Percentiles rank a stretch among this genome's conserved stretches.
These are phyloP conservation scores for Xylaria palmicola DNA, from an alignment of 495 filamentous ascomycete genomes.

Conservation along the genomic window DNA sequence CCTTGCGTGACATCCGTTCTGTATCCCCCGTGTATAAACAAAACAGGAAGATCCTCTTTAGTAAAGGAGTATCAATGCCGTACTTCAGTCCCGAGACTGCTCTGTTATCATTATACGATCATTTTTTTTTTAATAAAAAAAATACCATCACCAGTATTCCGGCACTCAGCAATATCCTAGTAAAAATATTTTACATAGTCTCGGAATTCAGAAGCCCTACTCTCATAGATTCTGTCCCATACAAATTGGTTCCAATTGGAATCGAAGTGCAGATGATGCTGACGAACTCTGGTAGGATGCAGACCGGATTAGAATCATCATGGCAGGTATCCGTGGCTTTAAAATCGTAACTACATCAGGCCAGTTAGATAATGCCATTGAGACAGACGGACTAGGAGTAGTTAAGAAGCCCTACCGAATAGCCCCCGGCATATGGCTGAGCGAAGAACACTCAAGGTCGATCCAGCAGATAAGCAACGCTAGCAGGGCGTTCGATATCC, in stretches of 20 bases:
- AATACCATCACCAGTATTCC: neutral
- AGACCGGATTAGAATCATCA: neutral
- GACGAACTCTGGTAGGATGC: too few species aligned
- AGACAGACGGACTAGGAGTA: neutral
- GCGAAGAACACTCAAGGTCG: neutral
- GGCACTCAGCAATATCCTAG: too few species aligned
- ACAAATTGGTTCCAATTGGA: too few species aligned
- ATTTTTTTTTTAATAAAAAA: neutral
- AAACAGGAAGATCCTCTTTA: too few species aligned
- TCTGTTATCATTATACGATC: neutral
- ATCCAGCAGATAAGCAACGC: neutral
- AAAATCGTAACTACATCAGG: neutral
- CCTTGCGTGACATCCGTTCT: too few species aligned
- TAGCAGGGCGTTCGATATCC: slow-evolving; percentile 6
- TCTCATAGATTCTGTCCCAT: too few species aligned
- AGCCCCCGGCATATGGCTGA: neutral
- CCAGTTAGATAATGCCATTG: neutral
- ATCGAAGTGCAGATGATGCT: too few species aligned
- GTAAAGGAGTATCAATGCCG: too few species aligned
- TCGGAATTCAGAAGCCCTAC: too few species aligned
- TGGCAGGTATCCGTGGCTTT: neutral
- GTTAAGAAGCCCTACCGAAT: neutral
- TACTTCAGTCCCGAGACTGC: too few species aligned
- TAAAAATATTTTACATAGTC: too few species aligned
- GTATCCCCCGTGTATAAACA: too few species aligned